Conservation (phyloP, 148 eudicot species). For the Amaranthus palmeri region DNA sequence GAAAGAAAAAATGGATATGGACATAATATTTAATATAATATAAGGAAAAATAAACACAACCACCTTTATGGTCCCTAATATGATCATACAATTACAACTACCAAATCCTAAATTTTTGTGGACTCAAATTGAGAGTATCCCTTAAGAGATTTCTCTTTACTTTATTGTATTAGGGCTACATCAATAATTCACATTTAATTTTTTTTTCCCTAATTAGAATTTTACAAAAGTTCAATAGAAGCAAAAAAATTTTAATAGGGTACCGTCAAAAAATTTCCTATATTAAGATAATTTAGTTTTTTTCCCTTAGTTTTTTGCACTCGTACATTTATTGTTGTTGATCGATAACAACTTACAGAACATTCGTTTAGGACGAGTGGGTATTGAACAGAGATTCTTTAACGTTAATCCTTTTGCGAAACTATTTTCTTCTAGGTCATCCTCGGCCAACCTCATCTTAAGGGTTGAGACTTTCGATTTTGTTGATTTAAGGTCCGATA, state of each 20-base stretch:
- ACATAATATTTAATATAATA: conserved; percentile 9
- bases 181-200: conserved; percentile 28
- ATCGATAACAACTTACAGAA: conserved; percentile 75
- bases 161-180: conserved; percentile 26
- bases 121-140: conserved; percentile 15
- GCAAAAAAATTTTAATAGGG: conserved; percentile 14
- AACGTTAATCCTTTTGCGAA: conserved; percentile 41
- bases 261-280: conserved; percentile 3
- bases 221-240: conserved; percentile 23
- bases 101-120: conserved; percentile 20
- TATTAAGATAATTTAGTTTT: background rate
- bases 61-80: conserved; percentile 24
- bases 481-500: conserved; percentile 59
- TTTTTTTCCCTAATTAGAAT: conserved; percentile 12
- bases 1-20: background rate
- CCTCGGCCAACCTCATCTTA: conserved; percentile 73
- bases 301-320: conserved; percentile 30
- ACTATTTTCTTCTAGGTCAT: conserved; percentile 50
- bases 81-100: conserved; percentile 22
- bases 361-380: conserved; percentile 69
- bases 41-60: conserved; percentile 17
- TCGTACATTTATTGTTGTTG: conserved; percentile 41
- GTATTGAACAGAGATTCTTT: conserved; percentile 52
- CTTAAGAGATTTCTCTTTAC: conserved; percentile 8
- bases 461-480: conserved; percentile 54